A percentile compares a stretch with the other conserved stretches of the same genome.
Conservation (phyloP, 192 early-diverging fungal genomes). For the Dissophora globulifera region DNA sequence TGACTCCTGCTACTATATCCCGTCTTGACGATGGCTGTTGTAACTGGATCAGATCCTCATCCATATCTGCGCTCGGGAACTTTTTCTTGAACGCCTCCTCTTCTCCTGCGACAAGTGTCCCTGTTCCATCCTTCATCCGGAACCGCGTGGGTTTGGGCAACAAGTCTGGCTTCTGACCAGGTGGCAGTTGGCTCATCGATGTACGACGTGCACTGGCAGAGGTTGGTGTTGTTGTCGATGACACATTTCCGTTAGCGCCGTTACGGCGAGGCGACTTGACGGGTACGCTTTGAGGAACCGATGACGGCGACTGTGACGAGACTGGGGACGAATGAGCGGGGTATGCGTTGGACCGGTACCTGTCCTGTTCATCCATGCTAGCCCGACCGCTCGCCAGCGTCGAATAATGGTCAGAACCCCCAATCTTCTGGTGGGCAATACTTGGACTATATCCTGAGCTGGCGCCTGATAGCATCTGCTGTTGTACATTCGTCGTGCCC, state of each 20-base stretch:
- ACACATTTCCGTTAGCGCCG: not conserved
- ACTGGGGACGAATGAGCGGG: not conserved
- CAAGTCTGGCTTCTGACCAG: slow-evolving; percentile 48
- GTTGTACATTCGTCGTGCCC: not conserved
- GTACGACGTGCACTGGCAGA: slow-evolving; percentile 13
- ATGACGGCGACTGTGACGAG: not conserved
- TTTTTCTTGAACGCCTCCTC: slow-evolving; percentile 42
- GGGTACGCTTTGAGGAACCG: no score
- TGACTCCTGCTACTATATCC: no score
- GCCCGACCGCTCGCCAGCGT: not conserved
- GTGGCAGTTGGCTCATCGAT: slow-evolving; percentile 13
- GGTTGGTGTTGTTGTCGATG: not conserved
- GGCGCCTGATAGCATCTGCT: not conserved
- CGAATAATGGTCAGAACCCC: not conserved
- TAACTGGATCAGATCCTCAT: slow-evolving; percentile 26
- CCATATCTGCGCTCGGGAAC: slow-evolving; percentile 39
- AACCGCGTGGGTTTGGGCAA: slow-evolving; percentile 51
- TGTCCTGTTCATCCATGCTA: slow-evolving; percentile 16
- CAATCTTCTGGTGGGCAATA: no score
- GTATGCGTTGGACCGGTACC: not conserved
- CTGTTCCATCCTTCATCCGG: slow-evolving; percentile 49
- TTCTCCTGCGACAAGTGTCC: slow-evolving; percentile 20
- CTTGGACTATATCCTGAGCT: no score
- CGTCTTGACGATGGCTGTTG: slow-evolving; percentile 1
- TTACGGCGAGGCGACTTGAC: slow-evolving; percentile 28